Evolutionary conservation across 2,329 filamentous ascomycete genomes (phyloP), one percentile per base, ranked within the genome.

Genomic region (Penicillium sp.): DNA sequence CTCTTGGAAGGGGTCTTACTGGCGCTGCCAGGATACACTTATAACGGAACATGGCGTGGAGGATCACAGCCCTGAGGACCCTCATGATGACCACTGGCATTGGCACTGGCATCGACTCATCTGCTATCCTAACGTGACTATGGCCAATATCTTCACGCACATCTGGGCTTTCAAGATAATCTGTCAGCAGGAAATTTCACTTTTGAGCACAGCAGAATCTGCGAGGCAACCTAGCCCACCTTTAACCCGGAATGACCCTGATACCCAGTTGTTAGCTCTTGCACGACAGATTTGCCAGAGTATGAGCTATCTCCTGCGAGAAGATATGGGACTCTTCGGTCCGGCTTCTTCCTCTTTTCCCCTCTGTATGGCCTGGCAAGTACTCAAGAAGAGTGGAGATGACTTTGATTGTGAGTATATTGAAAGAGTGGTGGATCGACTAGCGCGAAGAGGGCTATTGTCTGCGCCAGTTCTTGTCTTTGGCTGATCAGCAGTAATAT

Each of bases 281-380:
- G 67, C 67, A 1, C 53, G 47, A 0, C 66, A 63, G 53, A 71
- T 74, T 13, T 70, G 69, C 36, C 59, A 65, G 23, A 75, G 73
- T 36, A 71, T 72, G 39, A 66, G 71, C 6, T 78, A 75, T 52
- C 51, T 77, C 7, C 56, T 75, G 14, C 70, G 71, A 51, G 71
- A 75, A 16, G 67, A 73, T 18, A 74, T 77, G 70, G 72, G 67
- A 16, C 57, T 78, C 0, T 77, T 70, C 51, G 75, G 76, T 0
- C 69, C 70, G 3, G 70, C 71, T 0, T 76, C 75, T 0, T 61
- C 70, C 0, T 48, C 65, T 0, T 67, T 76, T 5, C 73, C 74
- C 0, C 51, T 74, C 3, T 49, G 54, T 13, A 47, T 52, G 1
- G 64, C 57, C 5, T 61, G 48, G 46, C 14, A 40, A 54, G 5